Conservation (phyloP, 1,284 basidiomycete species). For the Meira nashicola region DNA sequence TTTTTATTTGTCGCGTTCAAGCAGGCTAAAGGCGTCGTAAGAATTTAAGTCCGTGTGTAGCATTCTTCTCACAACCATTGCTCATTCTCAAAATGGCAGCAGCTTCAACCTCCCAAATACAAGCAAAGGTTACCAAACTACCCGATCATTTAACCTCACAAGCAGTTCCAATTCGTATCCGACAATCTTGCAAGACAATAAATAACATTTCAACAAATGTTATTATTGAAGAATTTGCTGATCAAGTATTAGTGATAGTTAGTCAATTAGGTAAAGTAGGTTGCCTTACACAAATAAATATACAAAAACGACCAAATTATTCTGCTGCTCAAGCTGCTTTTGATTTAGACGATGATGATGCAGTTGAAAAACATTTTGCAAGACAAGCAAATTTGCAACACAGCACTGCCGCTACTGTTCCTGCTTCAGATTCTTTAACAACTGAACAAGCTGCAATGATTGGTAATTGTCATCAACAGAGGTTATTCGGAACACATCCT, state of each 20-base stretch:
- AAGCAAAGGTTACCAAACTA: too few species aligned
- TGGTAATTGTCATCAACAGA: constrained; percentile 67
- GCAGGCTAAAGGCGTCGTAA: too few species aligned
- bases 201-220: constrained; percentile 19
- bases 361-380: not conserved
- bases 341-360: constrained; percentile 10
- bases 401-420: constrained; percentile 44
- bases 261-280: constrained; percentile 36
- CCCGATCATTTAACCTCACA: too few species aligned
- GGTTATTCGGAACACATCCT: constrained; percentile 66
- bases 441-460: constrained; percentile 57
- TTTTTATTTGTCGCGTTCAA: too few species aligned
- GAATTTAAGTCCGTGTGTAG: too few species aligned
- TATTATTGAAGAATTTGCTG: constrained; percentile 25
- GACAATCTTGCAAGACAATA: constrained; percentile 8
- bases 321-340: not conserved
- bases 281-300: constrained; percentile 15
- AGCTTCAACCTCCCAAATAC: too few species aligned
- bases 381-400: not conserved
- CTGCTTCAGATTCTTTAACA: not conserved
- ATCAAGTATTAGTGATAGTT: constrained; percentile 33
- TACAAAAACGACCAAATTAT: not conserved
- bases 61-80: too few species aligned
- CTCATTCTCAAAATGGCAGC: too few species aligned
- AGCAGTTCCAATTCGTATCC: not conserved